Conservation (phyloP, 305 asterid genomes). For the Solanum hybrid region DNA sequence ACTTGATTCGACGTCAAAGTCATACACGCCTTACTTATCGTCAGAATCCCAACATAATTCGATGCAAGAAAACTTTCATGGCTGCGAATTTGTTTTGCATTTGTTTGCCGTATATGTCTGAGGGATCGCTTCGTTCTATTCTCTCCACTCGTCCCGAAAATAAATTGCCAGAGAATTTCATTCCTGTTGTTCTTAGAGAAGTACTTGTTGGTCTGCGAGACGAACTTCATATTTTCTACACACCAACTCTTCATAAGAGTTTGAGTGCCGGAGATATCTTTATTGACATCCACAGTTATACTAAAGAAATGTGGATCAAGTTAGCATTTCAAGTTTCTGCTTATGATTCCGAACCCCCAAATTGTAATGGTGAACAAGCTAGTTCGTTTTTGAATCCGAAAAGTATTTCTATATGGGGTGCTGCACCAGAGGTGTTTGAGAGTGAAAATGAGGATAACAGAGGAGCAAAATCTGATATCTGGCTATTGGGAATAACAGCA, state of each 20-base stretch:
- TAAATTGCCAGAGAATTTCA: not conserved
- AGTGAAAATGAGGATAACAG: too few species aligned
- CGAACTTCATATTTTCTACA: not conserved
- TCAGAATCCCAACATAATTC: not conserved
- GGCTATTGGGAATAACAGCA: too few species aligned
- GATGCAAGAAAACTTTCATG: not conserved
- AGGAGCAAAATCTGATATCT: too few species aligned
- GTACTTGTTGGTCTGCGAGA: not conserved
- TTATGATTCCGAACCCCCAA: not conserved
- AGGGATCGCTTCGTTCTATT: not conserved
- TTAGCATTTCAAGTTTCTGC: not conserved
- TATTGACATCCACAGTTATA: not conserved
- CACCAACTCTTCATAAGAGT: not conserved
- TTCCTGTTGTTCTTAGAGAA: not conserved
- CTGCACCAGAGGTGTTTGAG: too few species aligned
- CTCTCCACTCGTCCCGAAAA: not conserved
- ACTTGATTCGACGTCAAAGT: not conserved
- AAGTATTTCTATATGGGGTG: too few species aligned
- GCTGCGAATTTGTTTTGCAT: not conserved
- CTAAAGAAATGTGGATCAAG: not conserved
- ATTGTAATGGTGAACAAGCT: not conserved
- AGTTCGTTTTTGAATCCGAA: too few species aligned
- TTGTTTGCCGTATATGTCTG: not conserved
- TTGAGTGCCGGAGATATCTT: not conserved
- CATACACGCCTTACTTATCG: not conserved